Percentiles rank a stretch among this genome's conserved stretches.
These are phyloP conservation scores for Mycothermus thermophilus DNA, from an alignment of 495 filamentous ascomycete genomes.

Conservation along the genomic window DNA sequence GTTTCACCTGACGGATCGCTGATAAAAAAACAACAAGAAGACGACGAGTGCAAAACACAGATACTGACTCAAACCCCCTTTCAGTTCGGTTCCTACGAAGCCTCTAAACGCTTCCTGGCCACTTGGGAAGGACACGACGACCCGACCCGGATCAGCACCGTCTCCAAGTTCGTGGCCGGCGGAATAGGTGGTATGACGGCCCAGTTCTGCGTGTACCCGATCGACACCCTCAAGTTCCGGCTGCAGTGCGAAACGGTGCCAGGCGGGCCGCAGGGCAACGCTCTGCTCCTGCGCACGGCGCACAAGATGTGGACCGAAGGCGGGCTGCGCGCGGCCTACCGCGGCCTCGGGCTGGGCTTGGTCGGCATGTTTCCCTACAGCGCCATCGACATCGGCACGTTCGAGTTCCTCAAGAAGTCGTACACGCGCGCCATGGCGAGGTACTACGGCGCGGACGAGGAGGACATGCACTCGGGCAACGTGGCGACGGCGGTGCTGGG, in stretches of 20 bases:
- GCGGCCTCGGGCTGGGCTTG: constrained; percentile 82
- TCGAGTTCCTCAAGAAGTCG: constrained; percentile 75
- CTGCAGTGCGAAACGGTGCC: constrained; percentile 89
- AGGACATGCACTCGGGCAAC: constrained; percentile 63
- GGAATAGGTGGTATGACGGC: constrained; percentile 86
- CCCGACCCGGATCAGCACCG: constrained; percentile 57
- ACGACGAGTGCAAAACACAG: no score
- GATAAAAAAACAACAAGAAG: background rate
- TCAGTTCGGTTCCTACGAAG: constrained; percentile 92
- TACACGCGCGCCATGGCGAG: constrained; percentile 59
- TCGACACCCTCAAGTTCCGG: constrained; percentile 92
- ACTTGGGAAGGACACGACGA: constrained; percentile 80
- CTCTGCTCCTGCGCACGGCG: constrained; percentile 66
- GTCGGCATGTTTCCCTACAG: constrained; percentile 96
- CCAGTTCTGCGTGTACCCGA: constrained; percentile 89
- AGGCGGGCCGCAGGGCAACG: constrained; percentile 72
- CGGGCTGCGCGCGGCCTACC: constrained; percentile 68
- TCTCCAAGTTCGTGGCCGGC: constrained; percentile 82
- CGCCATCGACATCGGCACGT: constrained; percentile 89
- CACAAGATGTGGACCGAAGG: constrained; percentile 69
- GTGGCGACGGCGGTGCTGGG: constrained; percentile 73
- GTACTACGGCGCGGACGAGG: constrained; percentile 56
- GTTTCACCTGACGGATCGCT: background rate
- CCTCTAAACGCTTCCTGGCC: constrained; percentile 76
- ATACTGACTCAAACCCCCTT: no score